phyloP scores from a whole-genome alignment of 2,329 filamentous ascomycete species.

The Exophiala phaeomuriformis region DNA sequence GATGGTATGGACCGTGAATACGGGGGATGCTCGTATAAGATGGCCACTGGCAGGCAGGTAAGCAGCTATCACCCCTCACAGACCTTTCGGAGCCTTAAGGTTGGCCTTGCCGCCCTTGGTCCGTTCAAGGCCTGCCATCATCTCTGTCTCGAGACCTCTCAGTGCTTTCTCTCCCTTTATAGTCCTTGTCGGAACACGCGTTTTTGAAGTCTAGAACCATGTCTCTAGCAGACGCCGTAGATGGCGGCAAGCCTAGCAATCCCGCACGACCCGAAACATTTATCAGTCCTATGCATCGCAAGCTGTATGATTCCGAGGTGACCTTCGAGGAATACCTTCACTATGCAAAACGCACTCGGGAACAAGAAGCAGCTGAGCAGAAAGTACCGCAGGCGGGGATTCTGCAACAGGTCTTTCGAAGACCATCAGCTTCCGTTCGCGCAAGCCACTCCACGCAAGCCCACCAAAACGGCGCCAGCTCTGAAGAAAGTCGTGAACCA shows the following conservation, averaged over 20 bases:
- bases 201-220: not conserved
- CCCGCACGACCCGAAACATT: not conserved
- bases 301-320: slow-evolving; percentile 29
- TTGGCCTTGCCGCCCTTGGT: not conserved
- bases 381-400: slow-evolving; percentile 4
- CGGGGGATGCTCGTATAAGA: too few relatives aligned
- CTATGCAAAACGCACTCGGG: slow-evolving; percentile 34
- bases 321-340: slow-evolving; percentile 38
- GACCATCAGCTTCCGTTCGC: not conserved
- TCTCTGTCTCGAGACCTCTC: too few relatives aligned
- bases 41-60: not conserved
- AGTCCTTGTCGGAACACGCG: not conserved
- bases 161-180: too few relatives aligned
- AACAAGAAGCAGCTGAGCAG: slow-evolving; percentile 28
- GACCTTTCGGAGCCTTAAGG: not conserved
- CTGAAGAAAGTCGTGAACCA: not conserved
- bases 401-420: slow-evolving; percentile 11
- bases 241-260: not conserved
- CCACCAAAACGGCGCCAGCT: not conserved
- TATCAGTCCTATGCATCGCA: slow-evolving; percentile 8
- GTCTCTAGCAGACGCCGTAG: not conserved
- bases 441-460: not conserved
- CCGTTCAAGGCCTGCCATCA: not conserved
- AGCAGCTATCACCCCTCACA: too few relatives aligned
- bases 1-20: not conserved